Percentiles rank a stretch among this genome's conserved stretches.
These are phyloP conservation scores for Oenanthe sinensis DNA, from an alignment of 129 eudicot species.

Conservation along the genomic window DNA sequence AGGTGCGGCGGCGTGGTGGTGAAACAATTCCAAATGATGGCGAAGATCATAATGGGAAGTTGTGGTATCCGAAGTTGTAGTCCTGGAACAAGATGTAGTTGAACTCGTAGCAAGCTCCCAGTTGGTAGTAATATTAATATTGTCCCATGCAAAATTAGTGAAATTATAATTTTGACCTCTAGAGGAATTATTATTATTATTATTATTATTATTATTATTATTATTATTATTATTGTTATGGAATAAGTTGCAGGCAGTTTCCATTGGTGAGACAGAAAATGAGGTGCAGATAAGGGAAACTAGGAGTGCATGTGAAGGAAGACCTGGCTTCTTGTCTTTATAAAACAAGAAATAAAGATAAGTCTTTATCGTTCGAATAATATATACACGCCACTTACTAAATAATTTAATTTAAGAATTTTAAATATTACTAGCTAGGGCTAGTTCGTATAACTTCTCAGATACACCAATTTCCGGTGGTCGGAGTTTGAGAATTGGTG, in stretches of 20 bases:
- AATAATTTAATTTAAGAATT: no score
- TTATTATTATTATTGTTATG: background rate
- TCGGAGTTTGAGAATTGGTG: no score
- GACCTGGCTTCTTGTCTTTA: constrained; percentile 20
- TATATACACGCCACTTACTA: no score
- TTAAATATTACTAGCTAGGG: no score
- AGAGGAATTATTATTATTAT: background rate
- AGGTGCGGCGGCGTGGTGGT: background rate
- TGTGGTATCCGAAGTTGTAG: background rate
- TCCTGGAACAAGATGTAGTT: background rate
- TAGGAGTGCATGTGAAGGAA: constrained; percentile 5
- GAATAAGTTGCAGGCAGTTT: constrained; percentile 40
- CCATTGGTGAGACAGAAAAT: constrained; percentile 24
- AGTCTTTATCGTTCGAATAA: background rate
- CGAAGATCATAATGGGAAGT: background rate
- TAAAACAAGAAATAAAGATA: constrained; percentile 17
- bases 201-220: background rate
- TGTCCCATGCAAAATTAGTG: constrained; percentile 37
- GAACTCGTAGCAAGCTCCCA: constrained; percentile 17
- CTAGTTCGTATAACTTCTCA: no score
- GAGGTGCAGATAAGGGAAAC: constrained; percentile 10
- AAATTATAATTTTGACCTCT: constrained; percentile 25
- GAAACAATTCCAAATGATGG: background rate
- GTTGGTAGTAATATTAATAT: background rate
- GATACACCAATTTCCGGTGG: no score